A percentile compares a stretch with the other conserved stretches of the same genome.
phyloP scores from a whole-genome alignment of 345 rosid genomes.

The Eucalyptus pauciflora region DNA sequence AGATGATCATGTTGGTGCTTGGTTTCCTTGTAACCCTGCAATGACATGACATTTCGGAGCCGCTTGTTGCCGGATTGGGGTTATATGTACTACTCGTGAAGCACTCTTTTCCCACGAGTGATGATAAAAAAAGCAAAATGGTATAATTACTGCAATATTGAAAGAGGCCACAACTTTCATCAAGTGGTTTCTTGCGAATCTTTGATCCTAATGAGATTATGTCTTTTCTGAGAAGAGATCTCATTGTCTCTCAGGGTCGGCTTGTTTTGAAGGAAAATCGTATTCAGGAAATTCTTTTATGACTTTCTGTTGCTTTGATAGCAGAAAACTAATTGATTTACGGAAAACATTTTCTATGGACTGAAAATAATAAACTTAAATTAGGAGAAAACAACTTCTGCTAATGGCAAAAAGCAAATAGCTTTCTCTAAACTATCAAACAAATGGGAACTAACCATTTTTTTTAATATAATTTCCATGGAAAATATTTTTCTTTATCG shows the following conservation, averaged over 20 bases:
- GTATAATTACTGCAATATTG: background rate
- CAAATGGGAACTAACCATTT: too few species aligned
- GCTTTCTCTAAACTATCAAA: too few species aligned
- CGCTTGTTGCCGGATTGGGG: background rate
- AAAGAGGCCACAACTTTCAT: background rate
- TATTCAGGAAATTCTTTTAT: background rate
- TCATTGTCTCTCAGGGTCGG: background rate
- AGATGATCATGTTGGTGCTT: background rate
- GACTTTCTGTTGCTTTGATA: background rate
- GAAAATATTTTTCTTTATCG: too few species aligned
- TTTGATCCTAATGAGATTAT: background rate
- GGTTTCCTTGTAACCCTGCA: background rate
- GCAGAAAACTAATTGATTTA: background rate
- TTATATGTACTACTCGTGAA: background rate
- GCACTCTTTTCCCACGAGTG: background rate
- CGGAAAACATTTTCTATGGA: background rate
- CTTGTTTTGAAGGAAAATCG: accelerated
- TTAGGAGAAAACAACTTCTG: background rate
- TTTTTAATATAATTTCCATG: background rate
- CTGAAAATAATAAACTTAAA: background rate
- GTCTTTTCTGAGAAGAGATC: background rate
- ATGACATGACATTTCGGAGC: background rate
- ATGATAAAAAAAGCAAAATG: background rate
- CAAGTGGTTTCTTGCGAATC: background rate
- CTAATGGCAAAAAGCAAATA: too few species aligned